Conservation (phyloP, 768 basidiomycete species). For the Vishniacozyma victoriae region DNA sequence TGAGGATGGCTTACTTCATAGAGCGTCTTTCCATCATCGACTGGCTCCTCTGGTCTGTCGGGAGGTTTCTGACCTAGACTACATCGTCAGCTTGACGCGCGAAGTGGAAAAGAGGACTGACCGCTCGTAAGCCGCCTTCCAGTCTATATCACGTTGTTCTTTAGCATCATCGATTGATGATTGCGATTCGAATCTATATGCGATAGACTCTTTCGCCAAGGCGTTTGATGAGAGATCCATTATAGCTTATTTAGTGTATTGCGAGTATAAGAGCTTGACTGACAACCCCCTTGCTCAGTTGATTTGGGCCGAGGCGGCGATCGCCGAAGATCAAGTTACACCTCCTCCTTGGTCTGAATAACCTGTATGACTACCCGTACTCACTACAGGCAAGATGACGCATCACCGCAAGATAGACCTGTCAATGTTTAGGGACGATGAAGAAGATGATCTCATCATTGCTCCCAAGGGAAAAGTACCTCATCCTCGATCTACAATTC, state of each 20-base stretch:
- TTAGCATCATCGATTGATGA: conserved; percentile 46
- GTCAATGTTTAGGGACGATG: not conserved
- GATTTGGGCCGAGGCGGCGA: too few relatives aligned
- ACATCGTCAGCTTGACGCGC: not conserved
- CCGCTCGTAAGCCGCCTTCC: conserved; percentile 49
- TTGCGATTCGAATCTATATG: conserved; percentile 47
- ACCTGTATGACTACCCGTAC: too few relatives aligned
- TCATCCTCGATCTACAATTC: conserved; percentile 3
- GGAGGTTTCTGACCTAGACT: conserved; percentile 49
- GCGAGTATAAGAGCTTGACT: too few relatives aligned
- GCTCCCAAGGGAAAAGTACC: not conserved
- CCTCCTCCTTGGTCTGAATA: too few relatives aligned
- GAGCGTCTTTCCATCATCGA: conserved; percentile 47
- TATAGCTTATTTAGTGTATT: too few relatives aligned
- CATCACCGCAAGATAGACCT: not conserved
- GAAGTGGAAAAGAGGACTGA: conserved; percentile 9
- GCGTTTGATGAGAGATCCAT: not conserved
- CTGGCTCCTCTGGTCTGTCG: conserved; percentile 24
- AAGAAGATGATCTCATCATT: not conserved
- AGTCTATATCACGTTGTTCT: conserved; percentile 43
- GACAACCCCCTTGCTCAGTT: too few relatives aligned
- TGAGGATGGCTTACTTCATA: conserved; percentile 37
- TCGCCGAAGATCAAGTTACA: too few relatives aligned
- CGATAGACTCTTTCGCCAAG: conserved; percentile 12
- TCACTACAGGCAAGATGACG: too few relatives aligned